Base-by-base conservation (phyloP, 2,329 filamentous ascomycete genomes). In the Calonectria naviculata region DNA sequence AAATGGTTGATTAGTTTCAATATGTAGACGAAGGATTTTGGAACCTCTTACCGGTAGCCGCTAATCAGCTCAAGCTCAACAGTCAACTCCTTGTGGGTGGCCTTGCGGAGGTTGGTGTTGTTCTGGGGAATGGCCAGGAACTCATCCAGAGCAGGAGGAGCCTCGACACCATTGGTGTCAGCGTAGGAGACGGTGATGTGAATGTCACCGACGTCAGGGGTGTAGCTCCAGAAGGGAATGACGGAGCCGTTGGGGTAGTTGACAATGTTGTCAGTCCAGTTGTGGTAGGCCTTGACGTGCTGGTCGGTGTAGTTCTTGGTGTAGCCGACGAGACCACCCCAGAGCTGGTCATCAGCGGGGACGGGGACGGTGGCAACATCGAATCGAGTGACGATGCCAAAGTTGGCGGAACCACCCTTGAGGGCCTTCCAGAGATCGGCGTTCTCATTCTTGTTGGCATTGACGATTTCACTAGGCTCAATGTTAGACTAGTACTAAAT, bases 351-450 rank as follows among this genome's bases (percentile, higher is more conserved):
- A 8, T 52, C 60, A 2, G 68, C 34, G 52, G 52, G 52, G n/a
- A 58, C 52, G 3, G 52, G 52, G 24, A 73, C 41, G 4, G 68
- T 71, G 15, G 54, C 49, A 34, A 75, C 47, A 49, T 81, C 79
- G 17, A 79, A 70, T 19, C 76, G 73, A 9, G 84, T 81, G 38
- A 82, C 77, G 60, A 84, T 79, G 34, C 85, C 85, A 56, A 86
- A 83, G 75, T 88, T 88, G 62, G 81, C 83, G 5, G 81, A 82
- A 19, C 87, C 86, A 4, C 86, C 87, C 67, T 85, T 84, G 1
- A 87, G 79, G 0, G 85, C 86, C 68, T 81, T 83, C 74, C 80
- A 87, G 5, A 88, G 81, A 41, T 88, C 85, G 0, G 78, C 13
- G 64, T 87, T 81, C 5, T 80, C 70, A 0, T 77, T 46, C 0